Percentiles rank a stretch among this genome's conserved stretches.
phyloP scores from a whole-genome alignment of 768 basidiomycete species.

The Epithele typhae region DNA sequence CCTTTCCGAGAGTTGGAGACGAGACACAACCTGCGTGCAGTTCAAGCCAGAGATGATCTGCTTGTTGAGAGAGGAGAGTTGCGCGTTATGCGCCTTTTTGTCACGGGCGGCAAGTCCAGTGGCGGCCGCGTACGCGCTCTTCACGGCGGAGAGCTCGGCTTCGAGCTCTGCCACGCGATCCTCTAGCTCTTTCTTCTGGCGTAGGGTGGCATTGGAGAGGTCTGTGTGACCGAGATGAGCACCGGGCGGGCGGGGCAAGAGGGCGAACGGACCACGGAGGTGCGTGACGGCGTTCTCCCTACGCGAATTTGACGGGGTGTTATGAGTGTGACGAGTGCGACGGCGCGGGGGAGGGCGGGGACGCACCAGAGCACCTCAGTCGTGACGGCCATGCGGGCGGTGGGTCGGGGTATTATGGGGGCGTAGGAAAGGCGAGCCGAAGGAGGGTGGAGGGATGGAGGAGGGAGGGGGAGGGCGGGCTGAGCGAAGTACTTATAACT shows the following conservation, averaged over 20 bases:
- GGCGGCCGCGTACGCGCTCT: constrained; percentile 60
- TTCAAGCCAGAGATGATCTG: constrained; percentile 55
- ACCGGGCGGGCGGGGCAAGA: constrained; percentile 39
- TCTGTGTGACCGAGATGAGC: constrained; percentile 32
- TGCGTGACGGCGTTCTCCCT: constrained; percentile 65
- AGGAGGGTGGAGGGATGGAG: constrained; percentile 14
- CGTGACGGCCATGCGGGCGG: constrained; percentile 18
- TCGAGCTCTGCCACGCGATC: constrained; percentile 63
- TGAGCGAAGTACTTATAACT: constrained; percentile 25
- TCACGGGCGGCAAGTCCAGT: constrained; percentile 62
- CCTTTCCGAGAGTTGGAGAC: not conserved
- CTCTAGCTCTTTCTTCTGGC: constrained; percentile 61
- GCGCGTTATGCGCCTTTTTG: constrained; percentile 62
- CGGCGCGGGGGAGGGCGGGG: not conserved
- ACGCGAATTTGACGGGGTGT: not conserved
- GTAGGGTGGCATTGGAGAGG: constrained; percentile 59
- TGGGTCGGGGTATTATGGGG: constrained; percentile 3
- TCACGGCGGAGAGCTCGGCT: constrained; percentile 65
- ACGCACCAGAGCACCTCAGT: constrained; percentile 65
- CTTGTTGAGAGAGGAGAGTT: constrained; percentile 57
- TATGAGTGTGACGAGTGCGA: not conserved
- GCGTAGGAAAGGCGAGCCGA: constrained; percentile 3
- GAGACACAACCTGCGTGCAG: constrained; percentile 38
- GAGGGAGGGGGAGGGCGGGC: constrained; percentile 19
- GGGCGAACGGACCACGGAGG: constrained; percentile 45